phyloP scores from a whole-genome alignment of 257 asterid species.

The Solanum chaucha region DNA sequence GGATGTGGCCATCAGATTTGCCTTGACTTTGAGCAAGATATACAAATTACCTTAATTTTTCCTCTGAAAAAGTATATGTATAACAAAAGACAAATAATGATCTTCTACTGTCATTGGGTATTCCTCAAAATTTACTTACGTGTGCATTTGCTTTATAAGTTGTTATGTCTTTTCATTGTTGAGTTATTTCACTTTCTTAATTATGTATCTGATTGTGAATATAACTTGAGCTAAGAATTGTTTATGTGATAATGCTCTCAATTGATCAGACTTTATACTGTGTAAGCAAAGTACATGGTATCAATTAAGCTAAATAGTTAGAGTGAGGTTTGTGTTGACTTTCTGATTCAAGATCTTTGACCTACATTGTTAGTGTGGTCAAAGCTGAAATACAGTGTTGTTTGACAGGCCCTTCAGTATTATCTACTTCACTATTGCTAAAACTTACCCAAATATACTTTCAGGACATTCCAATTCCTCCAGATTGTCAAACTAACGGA shows the following conservation, averaged over 20 bases:
- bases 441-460: not conserved
- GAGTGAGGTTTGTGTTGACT: not conserved
- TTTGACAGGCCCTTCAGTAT: not conserved
- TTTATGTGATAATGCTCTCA: not conserved
- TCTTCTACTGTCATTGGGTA: not conserved
- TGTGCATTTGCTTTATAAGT: not conserved
- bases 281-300: not conserved
- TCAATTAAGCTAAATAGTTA: not conserved
- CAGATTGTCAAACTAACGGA: constrained; percentile 20
- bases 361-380: not conserved
- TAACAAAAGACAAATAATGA: not conserved
- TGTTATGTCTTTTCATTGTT: not conserved
- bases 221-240: not conserved
- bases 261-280: not conserved
- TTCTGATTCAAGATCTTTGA: not conserved
- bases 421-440: not conserved
- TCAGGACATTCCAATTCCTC: constrained; percentile 32
- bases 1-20: not conserved
- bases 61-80: not conserved
- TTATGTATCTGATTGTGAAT: not conserved
- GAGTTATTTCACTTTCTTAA: not conserved
- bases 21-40: not conserved
- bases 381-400: not conserved
- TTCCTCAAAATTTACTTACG: not conserved
- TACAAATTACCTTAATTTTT: not conserved